A percentile compares a stretch with the other conserved stretches of the same genome.
Evolutionary conservation across 192 early-diverging fungal genomes (phyloP).

Genomic region (Jimgerdemannia flammicorona): DNA sequence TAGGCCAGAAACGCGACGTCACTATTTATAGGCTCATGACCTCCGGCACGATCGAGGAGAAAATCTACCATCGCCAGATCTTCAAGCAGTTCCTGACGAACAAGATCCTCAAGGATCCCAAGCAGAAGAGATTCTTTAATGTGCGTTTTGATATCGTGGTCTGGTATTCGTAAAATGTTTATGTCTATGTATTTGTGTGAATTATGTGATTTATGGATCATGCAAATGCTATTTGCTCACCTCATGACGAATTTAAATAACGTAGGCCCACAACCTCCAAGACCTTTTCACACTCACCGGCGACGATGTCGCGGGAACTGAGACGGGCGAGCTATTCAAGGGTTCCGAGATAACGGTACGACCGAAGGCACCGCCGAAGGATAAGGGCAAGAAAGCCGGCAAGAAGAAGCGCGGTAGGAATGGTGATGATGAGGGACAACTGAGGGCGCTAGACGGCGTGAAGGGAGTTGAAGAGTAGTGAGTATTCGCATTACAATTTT

Average conservation of each 20-base stretch:
- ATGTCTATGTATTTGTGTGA: not conserved
- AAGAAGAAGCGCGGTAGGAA: constrained; percentile 9
- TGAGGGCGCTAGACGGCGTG: constrained; percentile 32
- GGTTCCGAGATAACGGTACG: constrained; percentile 58
- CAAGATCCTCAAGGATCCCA: constrained; percentile 90
- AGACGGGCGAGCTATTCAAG: constrained; percentile 84
- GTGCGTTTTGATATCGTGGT: constrained; percentile 7
- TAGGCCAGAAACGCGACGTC: constrained; percentile 86
- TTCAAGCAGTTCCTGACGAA: constrained; percentile 97
- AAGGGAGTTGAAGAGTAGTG: constrained; percentile 36
- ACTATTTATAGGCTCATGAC: constrained; percentile 96
- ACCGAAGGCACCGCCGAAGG: not conserved
- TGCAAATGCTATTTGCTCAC: too few relatives aligned
- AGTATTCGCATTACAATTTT: constrained; percentile 2
- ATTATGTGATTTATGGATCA: too few relatives aligned
- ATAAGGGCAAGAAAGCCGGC: constrained; percentile 12
- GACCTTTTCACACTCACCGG: constrained; percentile 81
- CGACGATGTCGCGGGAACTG: constrained; percentile 55
- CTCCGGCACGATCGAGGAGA: constrained; percentile 91
- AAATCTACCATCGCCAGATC: constrained; percentile 97
- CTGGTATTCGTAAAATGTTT: constrained; percentile 1
- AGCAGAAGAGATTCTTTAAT: constrained; percentile 88
- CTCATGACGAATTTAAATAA: too few relatives aligned
- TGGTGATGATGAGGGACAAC: constrained; percentile 22
- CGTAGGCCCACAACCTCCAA: constrained; percentile 61